Evolutionary conservation across 345 rosid genomes (phyloP).

Genomic region (Linum lewisii): DNA sequence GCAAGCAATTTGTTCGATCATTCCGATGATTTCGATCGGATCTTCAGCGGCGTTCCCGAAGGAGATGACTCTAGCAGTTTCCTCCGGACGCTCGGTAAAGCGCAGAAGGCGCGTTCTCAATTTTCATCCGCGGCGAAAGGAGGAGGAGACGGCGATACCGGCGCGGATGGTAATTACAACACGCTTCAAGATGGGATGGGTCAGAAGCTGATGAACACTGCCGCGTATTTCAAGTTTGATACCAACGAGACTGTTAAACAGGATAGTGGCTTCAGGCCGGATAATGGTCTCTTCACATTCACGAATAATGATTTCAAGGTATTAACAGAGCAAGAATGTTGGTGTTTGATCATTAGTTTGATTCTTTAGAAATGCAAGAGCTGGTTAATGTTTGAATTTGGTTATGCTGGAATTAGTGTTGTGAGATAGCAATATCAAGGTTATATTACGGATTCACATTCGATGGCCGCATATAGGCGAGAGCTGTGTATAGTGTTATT

Average conservation of each 20-base stretch:
- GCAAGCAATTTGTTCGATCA: conserved; percentile 9
- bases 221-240: conserved; percentile 25
- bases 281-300: conserved; percentile 12
- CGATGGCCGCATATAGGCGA: too few relatives aligned
- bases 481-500: too few relatives aligned
- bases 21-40: conserved; percentile 27
- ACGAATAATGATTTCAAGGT: conserved; percentile 24
- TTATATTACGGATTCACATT: too few relatives aligned
- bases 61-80: conserved; percentile 13
- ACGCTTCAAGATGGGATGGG: conserved; percentile 37
- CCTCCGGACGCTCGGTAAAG: conserved; percentile 12
- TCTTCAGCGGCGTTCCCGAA: conserved; percentile 25
- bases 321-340: too few relatives aligned
- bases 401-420: background rate
- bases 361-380: too few relatives aligned
- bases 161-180: conserved; percentile 6
- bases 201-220: conserved; percentile 36
- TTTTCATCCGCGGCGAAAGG: background rate
- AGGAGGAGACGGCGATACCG: conserved; percentile 1
- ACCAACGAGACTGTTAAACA: conserved; percentile 20
- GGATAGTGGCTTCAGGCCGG: conserved; percentile 36
- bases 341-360: background rate
- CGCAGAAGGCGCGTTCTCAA: conserved; percentile 1
- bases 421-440: too few relatives aligned
- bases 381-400: too few relatives aligned